A percentile compares a stretch with the other conserved stretches of the same genome.
Conservation (phyloP, 306 rosid genomes). For the Castanea mollissima region DNA sequence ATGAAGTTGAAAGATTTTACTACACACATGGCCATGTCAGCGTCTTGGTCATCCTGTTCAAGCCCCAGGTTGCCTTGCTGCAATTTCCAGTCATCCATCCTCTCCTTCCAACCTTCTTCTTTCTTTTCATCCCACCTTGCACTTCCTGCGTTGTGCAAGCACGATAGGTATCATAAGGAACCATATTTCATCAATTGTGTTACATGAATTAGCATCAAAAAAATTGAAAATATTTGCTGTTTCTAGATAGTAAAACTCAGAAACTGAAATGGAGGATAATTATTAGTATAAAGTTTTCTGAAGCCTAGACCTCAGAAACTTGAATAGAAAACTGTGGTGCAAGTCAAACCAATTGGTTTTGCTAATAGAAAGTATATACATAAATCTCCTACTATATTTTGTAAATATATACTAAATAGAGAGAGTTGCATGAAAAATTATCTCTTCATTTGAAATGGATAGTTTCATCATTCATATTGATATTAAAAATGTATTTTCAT, state of each 20-base stretch:
- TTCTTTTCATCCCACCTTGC: slow-evolving; percentile 65
- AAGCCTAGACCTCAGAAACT: neutral
- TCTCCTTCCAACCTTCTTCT: slow-evolving; percentile 61
- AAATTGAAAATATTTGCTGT: neutral
- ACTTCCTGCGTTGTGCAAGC: slow-evolving; percentile 49
- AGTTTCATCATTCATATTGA: neutral
- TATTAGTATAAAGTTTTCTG: neutral
- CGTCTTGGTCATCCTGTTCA: slow-evolving; percentile 70
- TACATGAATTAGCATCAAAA: neutral
- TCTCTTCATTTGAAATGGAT: neutral
- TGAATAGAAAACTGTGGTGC: neutral
- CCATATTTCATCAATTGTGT: neutral
- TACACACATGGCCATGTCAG: slow-evolving; percentile 75
- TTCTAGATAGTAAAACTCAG: neutral
- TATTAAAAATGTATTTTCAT: neutral
- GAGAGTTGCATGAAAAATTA: neutral
- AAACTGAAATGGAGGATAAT: neutral
- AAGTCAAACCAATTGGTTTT: neutral
- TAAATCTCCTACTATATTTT: no score
- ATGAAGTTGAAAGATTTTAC: slow-evolving; percentile 6
- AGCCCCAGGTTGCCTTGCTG: slow-evolving; percentile 77
- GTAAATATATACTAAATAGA: neutral
- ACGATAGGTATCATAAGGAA: neutral
- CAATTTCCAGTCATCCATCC: slow-evolving; percentile 81
- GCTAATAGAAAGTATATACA: no score